A percentile compares a stretch with the other conserved stretches of the same genome.
Evolutionary conservation across 129 eudicot species (phyloP).

Genomic region (Logfia minima): DNA sequence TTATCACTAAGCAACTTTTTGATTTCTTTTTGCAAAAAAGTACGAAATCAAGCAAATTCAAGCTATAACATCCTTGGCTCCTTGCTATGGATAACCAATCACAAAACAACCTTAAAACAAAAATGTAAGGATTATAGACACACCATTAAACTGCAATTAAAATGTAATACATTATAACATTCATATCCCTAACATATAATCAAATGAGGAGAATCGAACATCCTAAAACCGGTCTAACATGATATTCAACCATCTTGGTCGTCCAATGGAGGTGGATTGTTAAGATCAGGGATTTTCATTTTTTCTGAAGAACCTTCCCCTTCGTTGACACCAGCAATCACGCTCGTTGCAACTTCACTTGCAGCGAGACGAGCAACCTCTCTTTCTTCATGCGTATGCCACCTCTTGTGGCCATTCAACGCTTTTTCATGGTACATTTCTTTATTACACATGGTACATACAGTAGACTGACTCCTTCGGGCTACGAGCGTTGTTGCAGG

Average conservation of each 20-base stretch:
- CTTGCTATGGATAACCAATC: too few species aligned
- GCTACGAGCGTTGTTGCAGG: too few species aligned
- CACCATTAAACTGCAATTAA: too few species aligned
- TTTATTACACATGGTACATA: neutral
- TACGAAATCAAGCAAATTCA: too few species aligned
- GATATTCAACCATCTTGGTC: neutral
- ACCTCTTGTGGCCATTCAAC: neutral
- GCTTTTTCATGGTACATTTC: neutral
- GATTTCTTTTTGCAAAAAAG: too few species aligned
- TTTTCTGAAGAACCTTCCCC: neutral
- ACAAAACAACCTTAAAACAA: too few species aligned
- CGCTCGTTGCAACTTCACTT: neutral
- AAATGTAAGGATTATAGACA: too few species aligned
- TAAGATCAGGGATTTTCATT: neutral
- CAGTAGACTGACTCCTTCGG: neutral
- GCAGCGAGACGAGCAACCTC: neutral
- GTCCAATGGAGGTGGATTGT: neutral
- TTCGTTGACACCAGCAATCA: neutral
- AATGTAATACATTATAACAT: neutral
- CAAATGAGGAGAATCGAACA: neutral
- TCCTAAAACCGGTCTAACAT: neutral
- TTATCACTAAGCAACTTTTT: too few species aligned
- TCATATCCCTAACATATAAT: too few species aligned
- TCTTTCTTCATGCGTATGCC: neutral
- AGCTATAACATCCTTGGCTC: too few species aligned